Base-by-base conservation (phyloP, 2,329 filamentous ascomycete species). In the Botrytis porri region DNA sequence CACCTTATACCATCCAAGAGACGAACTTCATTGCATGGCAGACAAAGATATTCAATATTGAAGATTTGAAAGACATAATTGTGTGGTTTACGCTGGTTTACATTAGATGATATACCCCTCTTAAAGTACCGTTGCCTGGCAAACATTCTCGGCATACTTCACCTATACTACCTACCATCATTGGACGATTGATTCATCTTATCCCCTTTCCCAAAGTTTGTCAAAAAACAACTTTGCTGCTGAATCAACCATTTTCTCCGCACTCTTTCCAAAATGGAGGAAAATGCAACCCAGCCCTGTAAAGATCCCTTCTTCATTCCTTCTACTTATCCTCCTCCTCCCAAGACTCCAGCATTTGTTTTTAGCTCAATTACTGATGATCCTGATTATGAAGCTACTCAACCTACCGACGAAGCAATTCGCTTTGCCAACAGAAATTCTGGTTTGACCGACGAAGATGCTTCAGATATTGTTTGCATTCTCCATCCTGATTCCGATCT, bases 381-480 rank as follows among this genome's bases (percentile, higher is more conserved):
- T 74, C 41, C 74, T 51, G 74, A 74, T 48, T 77, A 73, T 74
- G 72, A 74, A 89, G 90, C 91, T 72, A 97, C 94, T 25, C 94
- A 97, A 81, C 90, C 89, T 80, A 89, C 92, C 79, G 84, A 94
- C 76, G 94, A 98, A 81, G 93, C 94, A 59, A 89, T 94, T 75
- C 90, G 94, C 71, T 81, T 93, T 75, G 94, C 94, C 72, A 87
- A 91, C 80, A 92, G 93, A 82, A 93, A 93, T 80, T 96, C 93
- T 59, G 93, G 93, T 72, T 90, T 98, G 75, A 91, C 88, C 70
- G 91, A 95, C 77, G 88, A 93, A 76, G 95, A 97, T 81, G 88
- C 96, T 67, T 89, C 93, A 75, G 95, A 98, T 82, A 93, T 98
- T 77, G 89, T 97, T 76, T 97, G 94, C 83, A 90, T 98, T 73